A percentile compares a stretch with the other conserved stretches of the same genome.
These are phyloP conservation scores for Saccharomyces hybrid DNA, from an alignment of 1,139 yeast genomes.

Conservation along the genomic window DNA sequence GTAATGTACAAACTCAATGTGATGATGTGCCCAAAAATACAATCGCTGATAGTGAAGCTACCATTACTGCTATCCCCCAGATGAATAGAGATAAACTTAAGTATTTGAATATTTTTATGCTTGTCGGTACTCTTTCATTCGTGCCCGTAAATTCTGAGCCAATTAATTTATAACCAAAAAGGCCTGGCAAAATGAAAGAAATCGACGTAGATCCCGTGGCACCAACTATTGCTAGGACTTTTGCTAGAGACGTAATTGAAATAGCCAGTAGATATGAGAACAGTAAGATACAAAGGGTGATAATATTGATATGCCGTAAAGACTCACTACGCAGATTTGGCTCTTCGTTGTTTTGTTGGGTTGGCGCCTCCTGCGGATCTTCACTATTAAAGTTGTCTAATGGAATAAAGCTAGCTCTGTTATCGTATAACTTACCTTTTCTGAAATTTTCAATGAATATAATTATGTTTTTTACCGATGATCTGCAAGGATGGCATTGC, in stretches of 20 bases:
- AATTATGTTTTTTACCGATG: slow-evolving; percentile 17
- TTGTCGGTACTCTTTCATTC: slow-evolving; percentile 33
- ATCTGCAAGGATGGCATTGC: slow-evolving; percentile 66
- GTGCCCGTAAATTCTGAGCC: slow-evolving; percentile 36
- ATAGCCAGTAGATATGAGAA: slow-evolving; percentile 66
- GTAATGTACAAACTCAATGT: slow-evolving; percentile 18
- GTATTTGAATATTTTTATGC: slow-evolving; percentile 43
- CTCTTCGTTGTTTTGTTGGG: background rate
- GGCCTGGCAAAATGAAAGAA: slow-evolving; percentile 86
- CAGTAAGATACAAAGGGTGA: slow-evolving; percentile 57
- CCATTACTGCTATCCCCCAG: slow-evolving; percentile 78
- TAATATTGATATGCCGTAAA: slow-evolving; percentile 19
- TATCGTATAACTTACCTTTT: slow-evolving; percentile 42
- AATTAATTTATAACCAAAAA: slow-evolving; percentile 71
- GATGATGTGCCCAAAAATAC: slow-evolving; percentile 49
- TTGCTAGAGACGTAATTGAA: slow-evolving; percentile 69
- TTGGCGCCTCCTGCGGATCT: background rate
- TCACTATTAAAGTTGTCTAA: background rate
- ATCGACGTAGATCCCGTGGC: slow-evolving; percentile 93
- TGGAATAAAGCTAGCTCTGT: background rate
- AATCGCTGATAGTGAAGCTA: slow-evolving; percentile 71
- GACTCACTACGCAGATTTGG: background rate
- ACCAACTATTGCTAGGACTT: slow-evolving; percentile 85
- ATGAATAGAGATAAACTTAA: slow-evolving; percentile 53
- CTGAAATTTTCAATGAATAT: slow-evolving; percentile 24